A percentile compares a stretch with the other conserved stretches of the same genome.
These are phyloP conservation scores for Macrophomina pseudophaseolina DNA, from an alignment of 2,329 filamentous ascomycete genomes.

Conservation along the genomic window DNA sequence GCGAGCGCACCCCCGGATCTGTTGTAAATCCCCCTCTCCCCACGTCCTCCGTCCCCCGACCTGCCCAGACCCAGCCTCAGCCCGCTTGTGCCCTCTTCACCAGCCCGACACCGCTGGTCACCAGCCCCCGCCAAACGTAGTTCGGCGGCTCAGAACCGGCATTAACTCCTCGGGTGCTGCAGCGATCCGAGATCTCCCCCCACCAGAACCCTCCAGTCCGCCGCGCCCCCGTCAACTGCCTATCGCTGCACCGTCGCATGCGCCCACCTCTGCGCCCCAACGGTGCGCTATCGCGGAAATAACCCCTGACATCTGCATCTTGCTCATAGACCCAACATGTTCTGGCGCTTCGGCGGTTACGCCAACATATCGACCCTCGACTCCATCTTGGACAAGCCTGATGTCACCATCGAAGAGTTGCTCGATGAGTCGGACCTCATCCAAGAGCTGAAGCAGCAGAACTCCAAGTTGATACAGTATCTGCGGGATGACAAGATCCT, in stretches of 20 bases:
- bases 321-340: slow-evolving; percentile 71
- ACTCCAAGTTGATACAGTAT: slow-evolving; percentile 96
- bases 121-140: slow-evolving; percentile 8
- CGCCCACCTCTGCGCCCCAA: slow-evolving; percentile 2
- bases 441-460: slow-evolving; percentile 97
- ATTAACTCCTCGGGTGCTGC: background rate
- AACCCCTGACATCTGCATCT: slow-evolving; percentile 14
- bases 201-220: background rate
- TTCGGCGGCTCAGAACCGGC: background rate
- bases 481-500: slow-evolving; percentile 86
- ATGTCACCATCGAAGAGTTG: slow-evolving; percentile 93
- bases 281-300: background rate
- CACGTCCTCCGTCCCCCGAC: background rate
- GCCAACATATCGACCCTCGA: slow-evolving; percentile 97
- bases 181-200: background rate
- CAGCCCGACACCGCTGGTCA: slow-evolving; percentile 7
- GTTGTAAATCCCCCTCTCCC: background rate
- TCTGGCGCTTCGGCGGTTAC: slow-evolving; percentile 99
- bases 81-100: background rate
- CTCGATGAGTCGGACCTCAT: slow-evolving; percentile 96
- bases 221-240: background rate
- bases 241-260: slow-evolving; percentile 21
- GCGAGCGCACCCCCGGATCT: background rate
- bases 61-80: background rate
- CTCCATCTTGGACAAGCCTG: slow-evolving; percentile 91